Conservation (phyloP, 1,139 yeast genomes). For the Candida sanyaensis region DNA sequence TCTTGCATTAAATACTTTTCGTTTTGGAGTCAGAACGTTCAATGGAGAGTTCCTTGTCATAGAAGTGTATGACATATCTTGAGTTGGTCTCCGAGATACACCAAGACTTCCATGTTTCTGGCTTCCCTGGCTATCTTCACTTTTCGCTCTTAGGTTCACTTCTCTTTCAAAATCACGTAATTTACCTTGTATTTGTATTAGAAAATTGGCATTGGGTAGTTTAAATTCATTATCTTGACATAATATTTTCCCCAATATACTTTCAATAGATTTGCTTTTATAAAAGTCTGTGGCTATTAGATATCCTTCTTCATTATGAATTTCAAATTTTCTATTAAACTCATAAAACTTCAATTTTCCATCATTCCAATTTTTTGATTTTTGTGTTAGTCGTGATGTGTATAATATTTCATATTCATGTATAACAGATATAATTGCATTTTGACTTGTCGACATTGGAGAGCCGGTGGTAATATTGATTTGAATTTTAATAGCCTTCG, state of each 20-base stretch:
- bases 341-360: conserved; percentile 51
- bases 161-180: conserved; percentile 18
- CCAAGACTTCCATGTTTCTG: background rate
- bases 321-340: conserved; percentile 48
- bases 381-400: conserved; percentile 41
- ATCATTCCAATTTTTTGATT: conserved; percentile 56
- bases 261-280: conserved; percentile 13
- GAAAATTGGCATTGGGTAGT: conserved; percentile 17
- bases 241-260: conserved; percentile 14
- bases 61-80: background rate
- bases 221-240: conserved; percentile 16
- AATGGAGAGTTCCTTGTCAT: background rate
- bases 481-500: no score
- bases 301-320: conserved; percentile 29
- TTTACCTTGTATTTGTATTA: conserved; percentile 19
- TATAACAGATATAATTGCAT: conserved; percentile 5
- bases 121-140: background rate
- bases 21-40: background rate
- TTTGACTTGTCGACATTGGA: background rate
- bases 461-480: background rate
- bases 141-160: background rate
- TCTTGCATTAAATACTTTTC: background rate
- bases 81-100: background rate
- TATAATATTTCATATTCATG: conserved; percentile 9
- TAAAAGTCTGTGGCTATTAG: conserved; percentile 31